phyloP scores from a whole-genome alignment of 2,329 filamentous ascomycete species.

The Diaporthe humulicola region DNA sequence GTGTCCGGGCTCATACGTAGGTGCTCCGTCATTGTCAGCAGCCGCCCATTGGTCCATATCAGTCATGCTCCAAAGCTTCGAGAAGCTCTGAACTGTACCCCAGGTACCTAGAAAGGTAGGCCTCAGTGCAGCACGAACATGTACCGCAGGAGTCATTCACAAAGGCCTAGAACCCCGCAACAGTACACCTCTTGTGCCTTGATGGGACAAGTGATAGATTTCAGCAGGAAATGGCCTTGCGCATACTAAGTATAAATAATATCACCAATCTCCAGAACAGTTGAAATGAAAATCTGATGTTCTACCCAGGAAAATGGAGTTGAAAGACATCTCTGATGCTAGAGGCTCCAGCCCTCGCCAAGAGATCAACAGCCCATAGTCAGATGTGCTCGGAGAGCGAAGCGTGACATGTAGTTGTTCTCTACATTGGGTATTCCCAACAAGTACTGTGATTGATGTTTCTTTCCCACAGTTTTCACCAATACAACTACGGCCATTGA shows the following conservation, averaged over 20 bases:
- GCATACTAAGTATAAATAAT: not conserved
- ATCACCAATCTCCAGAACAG: not conserved
- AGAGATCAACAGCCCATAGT: no score
- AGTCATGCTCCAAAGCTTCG: constrained; percentile 2
- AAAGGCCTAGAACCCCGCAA: not conserved
- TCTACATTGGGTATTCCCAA: not conserved
- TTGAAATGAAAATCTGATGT: no score
- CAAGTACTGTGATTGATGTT: not conserved
- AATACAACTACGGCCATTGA: not conserved
- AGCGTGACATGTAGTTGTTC: no score
- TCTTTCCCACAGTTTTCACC: not conserved
- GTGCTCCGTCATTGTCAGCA: constrained; percentile 15
- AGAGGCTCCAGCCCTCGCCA: not conserved
- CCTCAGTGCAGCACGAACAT: not conserved
- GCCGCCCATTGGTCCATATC: not conserved
- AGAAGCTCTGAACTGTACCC: not conserved
- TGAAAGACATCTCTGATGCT: not conserved
- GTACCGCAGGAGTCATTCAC: not conserved
- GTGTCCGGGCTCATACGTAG: not conserved
- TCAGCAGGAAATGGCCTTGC: not conserved
- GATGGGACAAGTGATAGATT: not conserved
- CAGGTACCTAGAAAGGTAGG: not conserved
- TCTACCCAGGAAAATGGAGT: not conserved
- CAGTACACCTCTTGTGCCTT: not conserved
- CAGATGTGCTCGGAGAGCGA: no score